Evolutionary conservation across 2,329 filamentous ascomycete genomes (phyloP).

Genomic region (Pseudopyricularia cyperi): DNA sequence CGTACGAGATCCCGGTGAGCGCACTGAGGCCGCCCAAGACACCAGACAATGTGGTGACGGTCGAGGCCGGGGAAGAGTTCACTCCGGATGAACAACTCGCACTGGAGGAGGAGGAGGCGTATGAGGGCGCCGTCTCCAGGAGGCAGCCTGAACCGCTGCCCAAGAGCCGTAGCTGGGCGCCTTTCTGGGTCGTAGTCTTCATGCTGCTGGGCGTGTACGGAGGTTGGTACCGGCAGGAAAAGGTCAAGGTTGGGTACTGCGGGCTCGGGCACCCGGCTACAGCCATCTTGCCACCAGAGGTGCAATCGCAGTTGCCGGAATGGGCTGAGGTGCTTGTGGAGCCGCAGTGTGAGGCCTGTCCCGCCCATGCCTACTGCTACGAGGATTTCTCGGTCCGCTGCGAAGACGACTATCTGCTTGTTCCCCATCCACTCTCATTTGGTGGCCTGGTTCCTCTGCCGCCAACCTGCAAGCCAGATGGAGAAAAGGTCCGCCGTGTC

Average conservation of each 20-base stretch:
- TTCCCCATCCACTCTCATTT: slow-evolving; percentile 70
- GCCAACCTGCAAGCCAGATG: slow-evolving; percentile 89
- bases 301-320: slow-evolving; percentile 48
- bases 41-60: slow-evolving; percentile 11
- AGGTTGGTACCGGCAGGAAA: slow-evolving; percentile 85
- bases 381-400: slow-evolving; percentile 65
- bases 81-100: slow-evolving; percentile 82
- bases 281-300: slow-evolving; percentile 27
- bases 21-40: slow-evolving; percentile 21
- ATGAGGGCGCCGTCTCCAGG: slow-evolving; percentile 25
- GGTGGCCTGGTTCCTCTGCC: slow-evolving; percentile 72
- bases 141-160: slow-evolving; percentile 24
- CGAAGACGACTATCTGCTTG: slow-evolving; percentile 76
- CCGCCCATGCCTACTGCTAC: slow-evolving; percentile 80
- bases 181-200: slow-evolving; percentile 58
- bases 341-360: slow-evolving; percentile 82
- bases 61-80: slow-evolving; percentile 80
- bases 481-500: slow-evolving; percentile 77
- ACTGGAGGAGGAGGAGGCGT: slow-evolving; percentile 55
- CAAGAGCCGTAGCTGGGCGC: slow-evolving; percentile 37
- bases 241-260: slow-evolving; percentile 91
- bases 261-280: slow-evolving; percentile 59
- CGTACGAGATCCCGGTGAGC: slow-evolving; percentile 43
- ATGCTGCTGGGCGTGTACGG: slow-evolving; percentile 61
- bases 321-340: slow-evolving; percentile 56